These are phyloP conservation scores for Pisolithus tinctorius DNA, from an alignment of 768 basidiomycete species.

Conservation along the genomic window DNA sequence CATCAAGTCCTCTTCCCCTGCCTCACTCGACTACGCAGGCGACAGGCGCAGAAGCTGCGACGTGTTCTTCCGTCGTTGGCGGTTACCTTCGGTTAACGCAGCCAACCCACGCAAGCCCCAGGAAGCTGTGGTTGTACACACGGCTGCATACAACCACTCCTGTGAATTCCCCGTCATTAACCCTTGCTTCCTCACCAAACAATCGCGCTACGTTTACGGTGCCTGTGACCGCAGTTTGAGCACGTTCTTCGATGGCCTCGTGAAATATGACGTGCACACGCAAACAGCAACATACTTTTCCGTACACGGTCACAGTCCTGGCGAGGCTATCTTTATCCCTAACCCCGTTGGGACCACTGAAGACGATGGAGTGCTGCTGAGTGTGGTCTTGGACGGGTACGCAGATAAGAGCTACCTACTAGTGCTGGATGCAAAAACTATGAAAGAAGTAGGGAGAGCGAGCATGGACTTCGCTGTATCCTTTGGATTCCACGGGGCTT, in stretches of 20 bases:
- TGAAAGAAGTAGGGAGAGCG: slow-evolving; percentile 33
- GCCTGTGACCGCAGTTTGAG: slow-evolving; percentile 19
- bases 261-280: slow-evolving; percentile 29
- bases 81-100: slow-evolving; percentile 19
- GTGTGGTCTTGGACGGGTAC: slow-evolving; percentile 29
- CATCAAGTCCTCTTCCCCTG: slow-evolving; percentile 21
- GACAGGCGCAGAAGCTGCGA: slow-evolving; percentile 12
- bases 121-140: slow-evolving; percentile 15
- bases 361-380: slow-evolving; percentile 32
- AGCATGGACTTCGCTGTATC: slow-evolving; percentile 26
- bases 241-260: slow-evolving; percentile 28
- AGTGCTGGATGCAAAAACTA: slow-evolving; percentile 29
- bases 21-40: slow-evolving; percentile 19
- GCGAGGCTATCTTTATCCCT: slow-evolving; percentile 32
- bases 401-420: slow-evolving; percentile 27
- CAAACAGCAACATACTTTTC: slow-evolving; percentile 21
- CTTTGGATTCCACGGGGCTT: slow-evolving; percentile 32
- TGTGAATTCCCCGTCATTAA: slow-evolving; percentile 32
- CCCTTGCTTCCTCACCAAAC: slow-evolving; percentile 24
- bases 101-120: slow-evolving; percentile 8
- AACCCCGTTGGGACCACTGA: slow-evolving; percentile 24
- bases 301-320: slow-evolving; percentile 22
- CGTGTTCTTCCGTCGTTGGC: slow-evolving; percentile 25
- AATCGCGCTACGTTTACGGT: slow-evolving; percentile 29
- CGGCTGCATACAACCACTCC: slow-evolving; percentile 21